These are phyloP conservation scores for Rhodotorula sp. DNA, from an alignment of 1,284 basidiomycete species.

Conservation along the genomic window DNA sequence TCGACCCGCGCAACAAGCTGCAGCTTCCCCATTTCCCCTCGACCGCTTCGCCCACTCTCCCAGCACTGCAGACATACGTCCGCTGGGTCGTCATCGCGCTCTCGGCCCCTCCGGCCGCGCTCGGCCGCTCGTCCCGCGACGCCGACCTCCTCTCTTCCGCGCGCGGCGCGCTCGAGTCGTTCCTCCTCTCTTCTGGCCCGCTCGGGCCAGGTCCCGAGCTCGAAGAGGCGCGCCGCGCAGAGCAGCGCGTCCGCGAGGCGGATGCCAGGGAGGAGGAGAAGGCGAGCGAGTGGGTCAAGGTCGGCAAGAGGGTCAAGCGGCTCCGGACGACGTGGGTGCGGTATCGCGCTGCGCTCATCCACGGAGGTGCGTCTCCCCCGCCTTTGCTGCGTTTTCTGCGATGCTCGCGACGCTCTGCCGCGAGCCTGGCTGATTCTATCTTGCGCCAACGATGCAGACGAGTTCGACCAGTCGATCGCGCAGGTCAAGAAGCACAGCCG, in stretches of 20 bases:
- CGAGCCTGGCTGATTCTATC: neutral
- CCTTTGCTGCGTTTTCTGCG: neutral
- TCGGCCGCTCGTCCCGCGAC: neutral
- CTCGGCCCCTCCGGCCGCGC: constrained; percentile 13
- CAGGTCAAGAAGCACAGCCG: constrained; percentile 8
- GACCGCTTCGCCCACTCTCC: neutral
- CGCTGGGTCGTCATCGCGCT: constrained; percentile 34
- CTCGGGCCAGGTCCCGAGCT: neutral
- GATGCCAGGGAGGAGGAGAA: constrained; percentile 15
- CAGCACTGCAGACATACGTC: constrained; percentile 30
- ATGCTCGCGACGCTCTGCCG: neutral
- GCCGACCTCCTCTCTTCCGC: constrained; percentile 11
- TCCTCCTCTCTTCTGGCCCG: constrained; percentile 16
- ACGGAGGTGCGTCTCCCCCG: constrained; percentile 7
- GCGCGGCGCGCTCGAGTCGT: constrained; percentile 27
- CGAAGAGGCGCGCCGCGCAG: neutral
- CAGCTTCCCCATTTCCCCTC: constrained; percentile 23
- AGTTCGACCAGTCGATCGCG: constrained; percentile 35
- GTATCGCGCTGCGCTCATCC: constrained; percentile 32
- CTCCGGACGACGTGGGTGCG: constrained; percentile 34
- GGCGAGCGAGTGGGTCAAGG: constrained; percentile 18
- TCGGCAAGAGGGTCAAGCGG: constrained; percentile 16
- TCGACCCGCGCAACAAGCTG: constrained; percentile 22
- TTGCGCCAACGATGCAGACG: constrained; percentile 6
- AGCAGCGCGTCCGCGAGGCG: neutral